Base-by-base conservation (phyloP, 345 rosid genomes). In the Euclidium syriacum region DNA sequence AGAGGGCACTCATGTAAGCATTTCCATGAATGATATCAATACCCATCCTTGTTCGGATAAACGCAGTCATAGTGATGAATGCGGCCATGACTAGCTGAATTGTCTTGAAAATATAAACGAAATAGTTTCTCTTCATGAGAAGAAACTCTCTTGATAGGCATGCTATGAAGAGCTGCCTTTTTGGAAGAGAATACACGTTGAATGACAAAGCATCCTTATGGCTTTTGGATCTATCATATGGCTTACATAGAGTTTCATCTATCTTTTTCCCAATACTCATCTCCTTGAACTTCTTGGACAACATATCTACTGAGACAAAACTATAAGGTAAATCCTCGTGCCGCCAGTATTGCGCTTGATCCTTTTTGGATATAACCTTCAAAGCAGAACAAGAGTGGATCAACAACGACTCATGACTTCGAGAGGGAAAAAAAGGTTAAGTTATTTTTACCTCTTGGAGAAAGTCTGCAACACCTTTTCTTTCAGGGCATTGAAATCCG, bases 401-500 rank as follows among this genome's bases (percentile, higher is more conserved):
- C 36, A 50, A n/a, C 16, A 40, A 15, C 38, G 6, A 18, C 18
- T 15, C 41, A 36, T 5, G 1, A 36, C 14, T 3, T 4, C 17
- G 17, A 4, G 5, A 8, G n/a, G 11, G n/a, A 20, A 9, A 1
- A 20, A 44, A 44, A 44, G 7, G 25, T 20, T n/a, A 15, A 8
- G 10, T 12, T 4, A 11, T 11, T 50, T 35, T 30, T 66, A 70
- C 94, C 81, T 83, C 90, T 30, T 86, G 90, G 29, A 83, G 77
- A 66, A 81, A 86, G 60, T 86, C 87, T 1, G 83, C 81, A 2
- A 80, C 81, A 3, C 78, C 87, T 79, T 83, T 86, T 55, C 87
- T 80, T 52, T 74, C 67, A 15, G 90, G 87, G 47, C 89, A 79
- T 51, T 39, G 79, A 36, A 86, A 86, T 10, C 94, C 89, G 51